A percentile compares a stretch with the other conserved stretches of the same genome.
phyloP scores from a whole-genome alignment of 2,329 filamentous ascomycete species.

The Claviceps fusiformis region DNA sequence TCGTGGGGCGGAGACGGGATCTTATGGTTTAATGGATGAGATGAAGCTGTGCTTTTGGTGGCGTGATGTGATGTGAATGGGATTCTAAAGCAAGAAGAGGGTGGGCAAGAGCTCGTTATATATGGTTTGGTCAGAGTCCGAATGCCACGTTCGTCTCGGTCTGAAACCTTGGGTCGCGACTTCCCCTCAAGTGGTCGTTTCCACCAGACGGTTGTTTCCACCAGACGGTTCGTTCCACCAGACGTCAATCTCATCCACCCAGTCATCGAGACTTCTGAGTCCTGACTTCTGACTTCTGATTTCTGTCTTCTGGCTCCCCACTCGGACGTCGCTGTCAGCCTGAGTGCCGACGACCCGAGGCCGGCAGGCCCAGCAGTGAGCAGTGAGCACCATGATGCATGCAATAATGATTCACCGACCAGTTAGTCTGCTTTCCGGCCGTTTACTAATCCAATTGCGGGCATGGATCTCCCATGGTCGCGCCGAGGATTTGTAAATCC shows the following conservation, averaged over 20 bases:
- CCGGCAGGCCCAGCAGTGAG: too few species aligned
- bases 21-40: background rate
- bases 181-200: background rate
- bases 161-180: background rate
- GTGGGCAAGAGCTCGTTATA: constrained; percentile 1
- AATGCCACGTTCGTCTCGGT: too few species aligned
- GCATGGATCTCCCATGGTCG: background rate
- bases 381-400: background rate
- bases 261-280: background rate
- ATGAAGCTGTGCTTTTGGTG: background rate
- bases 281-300: too few species aligned
- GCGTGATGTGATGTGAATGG: background rate
- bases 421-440: too few species aligned
- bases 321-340: background rate
- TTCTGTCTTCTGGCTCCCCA: too few species aligned
- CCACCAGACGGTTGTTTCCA: too few species aligned
- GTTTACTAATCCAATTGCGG: background rate
- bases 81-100: background rate
- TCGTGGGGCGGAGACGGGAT: background rate
- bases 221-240: too few species aligned
- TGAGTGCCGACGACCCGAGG: background rate
- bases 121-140: background rate
- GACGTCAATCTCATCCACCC: too few species aligned
- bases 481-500: background rate
- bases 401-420: background rate